Percentiles rank a stretch among this genome's conserved stretches.
phyloP scores from a whole-genome alignment of 2,329 filamentous ascomycete species.

The Dactylellina parvicollis region DNA sequence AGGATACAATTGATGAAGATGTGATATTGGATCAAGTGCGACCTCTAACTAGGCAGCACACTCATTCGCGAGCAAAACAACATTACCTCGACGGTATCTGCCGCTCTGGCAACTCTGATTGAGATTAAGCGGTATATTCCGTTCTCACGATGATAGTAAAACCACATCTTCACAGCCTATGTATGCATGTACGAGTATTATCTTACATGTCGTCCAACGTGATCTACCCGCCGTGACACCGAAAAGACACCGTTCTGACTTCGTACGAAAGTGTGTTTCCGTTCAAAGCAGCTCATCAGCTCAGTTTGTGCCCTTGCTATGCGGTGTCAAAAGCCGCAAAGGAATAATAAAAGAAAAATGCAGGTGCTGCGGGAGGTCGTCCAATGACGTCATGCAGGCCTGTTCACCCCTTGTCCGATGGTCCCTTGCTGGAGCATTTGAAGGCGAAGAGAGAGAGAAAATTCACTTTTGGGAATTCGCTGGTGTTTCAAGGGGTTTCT shows the following conservation, averaged over 20 bases:
- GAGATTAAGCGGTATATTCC: slow-evolving; percentile 46
- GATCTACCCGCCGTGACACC: slow-evolving; percentile 9
- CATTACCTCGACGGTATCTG: slow-evolving; percentile 25
- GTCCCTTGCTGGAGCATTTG: slow-evolving; percentile 29
- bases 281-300: neutral
- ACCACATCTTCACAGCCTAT: no score
- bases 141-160: no score
- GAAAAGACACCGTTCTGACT: neutral
- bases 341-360: neutral
- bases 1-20: slow-evolving; percentile 27
- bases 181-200: neutral
- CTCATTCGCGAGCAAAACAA: neutral
- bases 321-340: neutral
- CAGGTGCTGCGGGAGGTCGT: slow-evolving; percentile 20
- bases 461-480: slow-evolving; percentile 46
- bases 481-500: slow-evolving; percentile 52
- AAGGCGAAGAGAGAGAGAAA: slow-evolving; percentile 20
- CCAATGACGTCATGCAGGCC: slow-evolving; percentile 32
- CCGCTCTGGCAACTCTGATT: slow-evolving; percentile 34
- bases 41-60: slow-evolving; percentile 49
- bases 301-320: slow-evolving; percentile 3
- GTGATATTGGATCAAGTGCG: slow-evolving; percentile 11
- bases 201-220: slow-evolving; percentile 16
- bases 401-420: neutral
- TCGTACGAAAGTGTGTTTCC: slow-evolving; percentile 24